Base-by-base conservation (phyloP, 495 filamentous ascomycete genomes). In the Penicillium robsamsonii region DNA sequence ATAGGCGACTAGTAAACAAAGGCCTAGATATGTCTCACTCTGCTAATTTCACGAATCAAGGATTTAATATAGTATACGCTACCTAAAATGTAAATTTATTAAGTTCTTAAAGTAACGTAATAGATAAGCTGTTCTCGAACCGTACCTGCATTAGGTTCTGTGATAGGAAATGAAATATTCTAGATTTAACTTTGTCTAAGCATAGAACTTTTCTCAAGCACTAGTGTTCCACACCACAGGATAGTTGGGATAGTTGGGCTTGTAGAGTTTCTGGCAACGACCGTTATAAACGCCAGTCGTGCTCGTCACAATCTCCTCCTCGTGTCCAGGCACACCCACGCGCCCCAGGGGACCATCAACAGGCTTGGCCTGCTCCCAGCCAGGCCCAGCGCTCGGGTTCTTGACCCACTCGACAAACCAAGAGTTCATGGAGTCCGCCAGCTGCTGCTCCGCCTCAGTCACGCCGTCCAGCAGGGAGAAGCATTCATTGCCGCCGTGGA, bases 401-500 rank as follows among this genome's bases (percentile, higher is more conserved):
- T 64, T 56, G 46, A 67, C 60, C 64, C 64, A 67, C 15, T 53
- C 54, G 7, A 64, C 64, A 27, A 67, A 63, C 64, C 64, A 62
- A 35, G 61, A 55, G 35, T 64, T 57, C 55, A 67, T 67, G 37
- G 62, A 62, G 43, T 67, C 61, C 9, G 64, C 64, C 27, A 67
- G 59, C 4, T 53, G 46, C 54, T 67, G 64, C 53, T 67, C 31
- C 1, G 52, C 58, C 10, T 45, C 46, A 8, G 64, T 67, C 12
- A 67, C 64, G 17, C 24, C 61, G 38, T 22, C 40, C 8, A 67
- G 37, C 31, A 50, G 35, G 2, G 56, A 55, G 51, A 67, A 67
- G 31, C 64, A 67, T 47, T 67, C 64, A 41, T 67, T 64, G 24
- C 64, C 64, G 33, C 64, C 64, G 52, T 67, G 64, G 54, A 67